Evolutionary conservation across 106 monocot genomes (phyloP), one percentile per base, ranked within the genome.

Genomic region (Amphibolis antarctica): DNA sequence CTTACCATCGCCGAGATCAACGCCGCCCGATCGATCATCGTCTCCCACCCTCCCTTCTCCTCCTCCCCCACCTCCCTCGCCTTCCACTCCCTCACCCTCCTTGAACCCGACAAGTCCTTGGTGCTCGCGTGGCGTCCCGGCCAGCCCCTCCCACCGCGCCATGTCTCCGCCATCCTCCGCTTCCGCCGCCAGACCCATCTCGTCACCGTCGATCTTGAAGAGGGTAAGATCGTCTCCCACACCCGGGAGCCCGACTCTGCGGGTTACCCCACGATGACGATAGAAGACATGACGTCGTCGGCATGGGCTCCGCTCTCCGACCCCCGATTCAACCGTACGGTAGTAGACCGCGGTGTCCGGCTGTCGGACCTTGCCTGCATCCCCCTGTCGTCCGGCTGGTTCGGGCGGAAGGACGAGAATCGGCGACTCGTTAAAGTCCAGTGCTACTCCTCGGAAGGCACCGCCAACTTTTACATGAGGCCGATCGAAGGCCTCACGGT

Each of bases 391-490:
- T 68, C 74, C 62, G 90, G 90, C 29, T 90, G 89, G 89, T 90
- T 70, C 63, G 77, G 84, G 7, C 59, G 66, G 20, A 47, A 46
- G 17, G 88, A 88, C 53, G 82, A 78, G 61, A 26, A 28, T 9
- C 69, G 83, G 0, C 66, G 93, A 17, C 71, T 93, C 1, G 73
- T 85, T 43, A 88, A 93, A 71, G 66, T 88, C 55, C 93, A 93
- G 75, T 93, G 88, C 80, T 93, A 72, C 81, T 81, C 93, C 7
- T 59, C 74, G 10, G 81, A 88, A 55, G 88, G 83, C 45, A 93
- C 93, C 15, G 82, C 93, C n/a, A 93, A 93, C 68, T 93, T 93
- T 81, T 93, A 93, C 83, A 93, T 93, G 88, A 75, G 93, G 15
- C 93, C 93, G 26, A 85, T 93, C 74, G 93, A 93, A 62, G 93